These are phyloP conservation scores for Dioszegia hungarica DNA, from an alignment of 768 basidiomycete genomes.

Conservation along the genomic window DNA sequence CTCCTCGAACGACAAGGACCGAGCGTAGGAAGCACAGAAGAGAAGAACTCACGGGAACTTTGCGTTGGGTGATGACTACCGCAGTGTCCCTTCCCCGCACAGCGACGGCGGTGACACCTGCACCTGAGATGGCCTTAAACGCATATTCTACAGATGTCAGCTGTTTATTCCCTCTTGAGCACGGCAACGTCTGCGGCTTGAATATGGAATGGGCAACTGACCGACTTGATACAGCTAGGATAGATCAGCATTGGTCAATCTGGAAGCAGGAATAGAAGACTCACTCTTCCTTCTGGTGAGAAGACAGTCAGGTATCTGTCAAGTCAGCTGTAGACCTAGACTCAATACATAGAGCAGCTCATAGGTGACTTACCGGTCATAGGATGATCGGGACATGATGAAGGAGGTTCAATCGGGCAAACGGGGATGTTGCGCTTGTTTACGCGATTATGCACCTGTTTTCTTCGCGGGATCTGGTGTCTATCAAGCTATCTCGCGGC, in stretches of 20 bases:
- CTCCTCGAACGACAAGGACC: too few species aligned
- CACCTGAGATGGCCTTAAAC: constrained; percentile 97
- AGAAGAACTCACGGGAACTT: constrained; percentile 73
- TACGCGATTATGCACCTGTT: too few species aligned
- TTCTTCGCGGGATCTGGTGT: too few species aligned
- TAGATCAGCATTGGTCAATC: background rate
- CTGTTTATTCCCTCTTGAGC: background rate
- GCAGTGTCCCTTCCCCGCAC: constrained; percentile 91
- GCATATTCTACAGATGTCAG: constrained; percentile 71
- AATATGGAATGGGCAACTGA: constrained; percentile 25
- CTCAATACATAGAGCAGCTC: too few species aligned
- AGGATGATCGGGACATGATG: constrained; percentile 87
- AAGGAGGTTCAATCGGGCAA: background rate
- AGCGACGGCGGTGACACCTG: constrained; percentile 87
- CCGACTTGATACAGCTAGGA: constrained; percentile 87
- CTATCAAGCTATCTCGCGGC: too few species aligned
- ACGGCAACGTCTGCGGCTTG: too few species aligned
- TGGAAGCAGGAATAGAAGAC: constrained; percentile 9
- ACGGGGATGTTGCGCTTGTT: background rate
- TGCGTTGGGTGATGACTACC: constrained; percentile 96
- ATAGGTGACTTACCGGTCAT: constrained; percentile 78
- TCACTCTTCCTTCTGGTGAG: constrained; percentile 74
- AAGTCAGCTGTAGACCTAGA: constrained; percentile 1
- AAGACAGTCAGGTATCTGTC: constrained; percentile 86
- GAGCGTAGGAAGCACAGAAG: background rate